These are phyloP conservation scores for Eutreptiella sp. DNA, from an alignment of 208 protist species.

Conservation along the genomic window DNA sequence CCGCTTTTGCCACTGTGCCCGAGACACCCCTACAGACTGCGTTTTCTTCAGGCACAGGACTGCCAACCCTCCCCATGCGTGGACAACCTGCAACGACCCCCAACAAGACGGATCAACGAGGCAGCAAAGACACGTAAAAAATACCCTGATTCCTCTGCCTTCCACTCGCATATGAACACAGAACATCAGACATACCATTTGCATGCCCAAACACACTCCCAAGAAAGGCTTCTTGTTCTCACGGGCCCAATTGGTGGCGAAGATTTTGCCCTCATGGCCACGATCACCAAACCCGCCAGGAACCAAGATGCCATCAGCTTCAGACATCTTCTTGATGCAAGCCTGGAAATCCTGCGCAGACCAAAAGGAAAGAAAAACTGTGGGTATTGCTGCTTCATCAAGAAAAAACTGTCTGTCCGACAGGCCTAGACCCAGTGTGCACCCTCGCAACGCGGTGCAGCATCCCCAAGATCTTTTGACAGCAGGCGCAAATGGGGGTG, in stretches of 20 bases:
- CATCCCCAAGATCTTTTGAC: neutral
- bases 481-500: no score
- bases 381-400: no score
- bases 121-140: slow-evolving; percentile 19
- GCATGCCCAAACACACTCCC: slow-evolving; percentile 98
- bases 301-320: slow-evolving; percentile 94
- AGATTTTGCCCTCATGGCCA: slow-evolving; percentile 93
- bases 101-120: no score
- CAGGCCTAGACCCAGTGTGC: no score
- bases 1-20: no score
- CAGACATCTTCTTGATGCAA: slow-evolving; percentile 32
- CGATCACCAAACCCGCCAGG: slow-evolving; percentile 97
- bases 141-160: neutral
- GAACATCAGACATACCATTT: no score
- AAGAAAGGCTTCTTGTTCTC: slow-evolving; percentile 90
- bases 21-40: no score
- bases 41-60: no score
- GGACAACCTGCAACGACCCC: no score
- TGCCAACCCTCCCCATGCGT: no score
- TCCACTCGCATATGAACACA: slow-evolving; percentile 37
- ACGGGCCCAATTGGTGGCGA: slow-evolving; percentile 86
- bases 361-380: no score
- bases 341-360: neutral
- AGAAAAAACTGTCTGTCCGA: no score
- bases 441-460: neutral